These are phyloP conservation scores for Odontarrhena argentea DNA, from an alignment of 345 rosid species.

Conservation along the genomic window DNA sequence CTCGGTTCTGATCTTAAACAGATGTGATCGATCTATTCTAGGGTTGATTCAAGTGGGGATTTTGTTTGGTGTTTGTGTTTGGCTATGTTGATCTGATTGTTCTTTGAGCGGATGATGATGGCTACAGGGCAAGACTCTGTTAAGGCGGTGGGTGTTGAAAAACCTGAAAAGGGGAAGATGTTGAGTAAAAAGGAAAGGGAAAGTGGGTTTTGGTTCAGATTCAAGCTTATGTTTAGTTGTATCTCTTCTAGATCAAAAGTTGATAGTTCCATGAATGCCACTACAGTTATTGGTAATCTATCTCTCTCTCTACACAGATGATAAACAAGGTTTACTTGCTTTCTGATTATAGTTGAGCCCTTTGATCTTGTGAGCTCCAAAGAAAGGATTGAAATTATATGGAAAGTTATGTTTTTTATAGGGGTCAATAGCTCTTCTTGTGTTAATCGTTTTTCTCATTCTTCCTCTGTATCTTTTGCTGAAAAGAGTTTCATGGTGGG, in stretches of 20 bases:
- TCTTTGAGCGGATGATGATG: constrained; percentile 43
- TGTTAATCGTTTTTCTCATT: neutral
- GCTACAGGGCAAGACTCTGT: constrained; percentile 45
- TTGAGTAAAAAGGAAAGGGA: constrained; percentile 43
- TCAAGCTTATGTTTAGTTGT: constrained; percentile 58
- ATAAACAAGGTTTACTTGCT: neutral
- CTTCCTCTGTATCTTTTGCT: neutral
- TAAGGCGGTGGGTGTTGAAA: constrained; percentile 44
- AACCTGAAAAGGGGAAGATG: constrained; percentile 43
- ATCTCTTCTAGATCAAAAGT: constrained; percentile 83
- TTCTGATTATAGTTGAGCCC: constrained; percentile 24
- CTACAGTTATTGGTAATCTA: constrained; percentile 43
- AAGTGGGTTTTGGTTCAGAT: constrained; percentile 67
- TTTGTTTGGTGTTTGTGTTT: constrained; percentile 15
- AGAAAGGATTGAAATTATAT: neutral
- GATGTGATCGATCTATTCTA: constrained; percentile 28
- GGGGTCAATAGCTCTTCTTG: neutral
- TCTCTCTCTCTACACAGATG: constrained; percentile 1
- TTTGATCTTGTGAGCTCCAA: constrained; percentile 9
- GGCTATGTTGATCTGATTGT: constrained; percentile 27
- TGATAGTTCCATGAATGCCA: constrained; percentile 68
- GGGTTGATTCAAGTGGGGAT: constrained; percentile 21
- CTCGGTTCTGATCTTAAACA: neutral
- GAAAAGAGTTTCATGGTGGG: neutral
- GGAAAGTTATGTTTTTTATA: neutral